These are phyloP conservation scores for Aspergillus spinulosporus DNA, from an alignment of 2,329 filamentous ascomycete species.

Conservation along the genomic window DNA sequence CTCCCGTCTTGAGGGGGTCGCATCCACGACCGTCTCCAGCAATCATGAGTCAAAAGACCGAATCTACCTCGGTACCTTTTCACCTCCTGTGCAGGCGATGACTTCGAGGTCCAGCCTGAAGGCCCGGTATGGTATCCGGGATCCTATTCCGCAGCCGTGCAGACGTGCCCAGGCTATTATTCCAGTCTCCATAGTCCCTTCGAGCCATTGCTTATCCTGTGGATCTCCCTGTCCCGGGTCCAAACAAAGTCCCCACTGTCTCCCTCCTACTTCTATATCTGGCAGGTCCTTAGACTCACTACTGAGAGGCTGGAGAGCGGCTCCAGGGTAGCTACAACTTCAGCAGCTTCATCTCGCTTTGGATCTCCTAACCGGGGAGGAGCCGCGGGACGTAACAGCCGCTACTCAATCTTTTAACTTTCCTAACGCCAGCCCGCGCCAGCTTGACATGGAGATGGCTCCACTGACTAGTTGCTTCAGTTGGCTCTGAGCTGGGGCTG, in stretches of 20 bases:
- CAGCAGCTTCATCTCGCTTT: not conserved
- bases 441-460: not conserved
- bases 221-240: not conserved
- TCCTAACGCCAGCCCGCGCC: not conserved
- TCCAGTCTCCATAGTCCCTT: not conserved
- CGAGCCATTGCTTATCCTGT: not conserved
- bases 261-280: not conserved
- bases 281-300: not conserved
- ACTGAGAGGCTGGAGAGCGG: not conserved
- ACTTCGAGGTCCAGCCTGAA: not conserved
- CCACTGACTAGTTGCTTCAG: not conserved
- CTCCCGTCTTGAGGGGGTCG: not conserved
- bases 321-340: not conserved
- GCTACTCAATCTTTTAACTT: slow-evolving; percentile 5
- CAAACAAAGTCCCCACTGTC: not conserved
- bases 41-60: not conserved
- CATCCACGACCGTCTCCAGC: not conserved
- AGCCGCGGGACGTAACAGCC: not conserved
- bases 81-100: not conserved
- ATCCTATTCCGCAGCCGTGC: not conserved
- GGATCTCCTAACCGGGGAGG: not conserved
- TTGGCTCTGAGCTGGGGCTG: not conserved
- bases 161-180: not conserved
- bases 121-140: not conserved
- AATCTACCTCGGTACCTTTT: not conserved